These are phyloP conservation scores for Bretschneidera sinensis DNA, from an alignment of 345 rosid species.

Conservation along the genomic window DNA sequence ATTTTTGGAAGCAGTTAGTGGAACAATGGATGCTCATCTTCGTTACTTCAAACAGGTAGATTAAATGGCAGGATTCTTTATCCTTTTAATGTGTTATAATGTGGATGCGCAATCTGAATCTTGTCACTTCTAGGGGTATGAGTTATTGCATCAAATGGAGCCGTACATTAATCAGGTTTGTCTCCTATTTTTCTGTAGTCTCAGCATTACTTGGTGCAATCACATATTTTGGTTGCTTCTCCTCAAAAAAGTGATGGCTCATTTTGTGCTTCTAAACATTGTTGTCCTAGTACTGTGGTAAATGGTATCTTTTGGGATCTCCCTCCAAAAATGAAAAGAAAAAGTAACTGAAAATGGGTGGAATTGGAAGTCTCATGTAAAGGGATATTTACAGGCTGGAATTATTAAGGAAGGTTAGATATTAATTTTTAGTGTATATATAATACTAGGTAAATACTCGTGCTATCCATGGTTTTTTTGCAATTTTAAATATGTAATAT, in stretches of 20 bases:
- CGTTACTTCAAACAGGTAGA: slow-evolving; percentile 90
- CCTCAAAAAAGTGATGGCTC: neutral
- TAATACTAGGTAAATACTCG: too few species aligned
- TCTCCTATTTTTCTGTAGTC: neutral
- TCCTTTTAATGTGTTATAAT: slow-evolving; percentile 13
- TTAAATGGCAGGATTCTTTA: slow-evolving; percentile 7
- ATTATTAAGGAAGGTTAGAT: neutral
- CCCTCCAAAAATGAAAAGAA: neutral
- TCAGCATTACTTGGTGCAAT: neutral
- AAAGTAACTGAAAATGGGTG: neutral
- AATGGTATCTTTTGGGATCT: neutral
- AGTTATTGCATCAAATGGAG: slow-evolving; percentile 97
- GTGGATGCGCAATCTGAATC: slow-evolving; percentile 20
- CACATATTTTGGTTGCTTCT: neutral
- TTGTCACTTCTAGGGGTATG: slow-evolving; percentile 69
- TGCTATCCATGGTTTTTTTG: too few species aligned
- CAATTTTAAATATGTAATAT: too few species aligned
- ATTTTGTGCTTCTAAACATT: neutral
- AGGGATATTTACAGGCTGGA: neutral
- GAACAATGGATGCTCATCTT: slow-evolving; percentile 99
- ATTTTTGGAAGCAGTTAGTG: slow-evolving; percentile 96
- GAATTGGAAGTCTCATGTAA: neutral
- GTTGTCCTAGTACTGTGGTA: too few species aligned
- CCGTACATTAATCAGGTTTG: slow-evolving; percentile 92
- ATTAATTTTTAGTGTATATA: too few species aligned